These are phyloP conservation scores for Kluyveromyces dobzhanskii DNA, from an alignment of 805 yeast genomes.

Conservation along the genomic window DNA sequence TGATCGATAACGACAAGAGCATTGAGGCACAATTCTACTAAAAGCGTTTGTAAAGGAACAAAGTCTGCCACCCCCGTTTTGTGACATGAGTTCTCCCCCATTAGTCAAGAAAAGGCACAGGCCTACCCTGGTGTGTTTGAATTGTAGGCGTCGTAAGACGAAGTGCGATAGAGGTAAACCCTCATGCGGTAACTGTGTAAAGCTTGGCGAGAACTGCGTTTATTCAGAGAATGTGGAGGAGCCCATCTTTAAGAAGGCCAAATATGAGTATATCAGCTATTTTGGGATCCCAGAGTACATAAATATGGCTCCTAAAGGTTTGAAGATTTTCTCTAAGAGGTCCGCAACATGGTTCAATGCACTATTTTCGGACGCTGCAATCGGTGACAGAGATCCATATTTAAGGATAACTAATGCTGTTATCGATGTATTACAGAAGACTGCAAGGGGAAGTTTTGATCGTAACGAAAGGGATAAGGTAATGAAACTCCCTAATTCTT, in stretches of 20 bases:
- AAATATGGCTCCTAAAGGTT: slow-evolving; percentile 20
- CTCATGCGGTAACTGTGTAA: slow-evolving; percentile 18
- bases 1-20: too few species aligned
- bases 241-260: neutral
- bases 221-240: slow-evolving; percentile 7
- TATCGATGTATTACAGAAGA: neutral
- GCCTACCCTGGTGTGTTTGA: slow-evolving; percentile 25
- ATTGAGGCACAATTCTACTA: too few species aligned
- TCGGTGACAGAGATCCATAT: slow-evolving; percentile 23
- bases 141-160: slow-evolving; percentile 26
- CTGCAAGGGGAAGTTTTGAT: neutral
- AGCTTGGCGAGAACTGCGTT: slow-evolving; percentile 14
- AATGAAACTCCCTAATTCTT: slow-evolving; percentile 1
- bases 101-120: slow-evolving; percentile 18
- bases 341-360: slow-evolving; percentile 21
- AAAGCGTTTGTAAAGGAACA: too few species aligned
- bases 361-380: slow-evolving; percentile 18
- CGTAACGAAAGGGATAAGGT: neutral
- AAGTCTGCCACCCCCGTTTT: too few species aligned
- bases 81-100: neutral
- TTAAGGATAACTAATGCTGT: slow-evolving; percentile 8
- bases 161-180: slow-evolving; percentile 25
- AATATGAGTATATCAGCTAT: neutral
- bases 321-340: slow-evolving; percentile 19
- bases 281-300: slow-evolving; percentile 9